Percentiles rank a stretch among this genome's conserved stretches.
Evolutionary conservation across 1,284 basidiomycete species (phyloP).

Genomic region (Ustilago curta): DNA sequence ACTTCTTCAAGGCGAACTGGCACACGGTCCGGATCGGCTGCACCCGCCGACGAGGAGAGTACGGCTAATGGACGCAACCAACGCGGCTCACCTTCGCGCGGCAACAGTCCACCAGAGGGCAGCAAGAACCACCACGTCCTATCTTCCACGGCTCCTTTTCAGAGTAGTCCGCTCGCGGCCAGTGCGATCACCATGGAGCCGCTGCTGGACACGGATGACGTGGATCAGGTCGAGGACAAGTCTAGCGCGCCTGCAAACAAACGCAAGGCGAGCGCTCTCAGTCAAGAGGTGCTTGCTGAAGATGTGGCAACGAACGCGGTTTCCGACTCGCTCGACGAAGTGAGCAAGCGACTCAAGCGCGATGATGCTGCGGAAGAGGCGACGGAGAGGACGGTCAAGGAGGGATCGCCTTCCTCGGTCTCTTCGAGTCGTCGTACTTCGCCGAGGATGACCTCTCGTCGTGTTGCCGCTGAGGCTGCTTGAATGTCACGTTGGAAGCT

Average conservation of each 20-base stretch:
- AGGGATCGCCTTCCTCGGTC: slow-evolving; percentile 30
- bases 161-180: slow-evolving; percentile 50
- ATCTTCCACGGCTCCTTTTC: slow-evolving; percentile 49
- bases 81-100: slow-evolving; percentile 28
- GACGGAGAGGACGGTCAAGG: slow-evolving; percentile 19
- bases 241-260: slow-evolving; percentile 12
- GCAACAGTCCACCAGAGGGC: slow-evolving; percentile 42
- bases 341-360: slow-evolving; percentile 33
- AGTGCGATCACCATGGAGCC: slow-evolving; percentile 53
- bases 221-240: slow-evolving; percentile 12
- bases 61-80: slow-evolving; percentile 8
- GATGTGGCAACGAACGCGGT: not conserved
- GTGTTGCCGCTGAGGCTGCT: slow-evolving; percentile 25
- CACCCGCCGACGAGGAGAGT: slow-evolving; percentile 30
- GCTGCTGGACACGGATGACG: slow-evolving; percentile 41
- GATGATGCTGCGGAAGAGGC: slow-evolving; percentile 14
- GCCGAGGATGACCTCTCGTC: slow-evolving; percentile 41
- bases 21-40: slow-evolving; percentile 32
- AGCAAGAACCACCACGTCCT: slow-evolving; percentile 41
- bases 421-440: slow-evolving; percentile 48
- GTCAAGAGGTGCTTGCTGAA: slow-evolving; percentile 40
- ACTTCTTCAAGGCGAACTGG: slow-evolving; percentile 19
- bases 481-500: not conserved
- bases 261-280: slow-evolving; percentile 50
- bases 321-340: slow-evolving; percentile 20